Base-by-base conservation (phyloP, 139 green algal genomes). In the Haematococcus lacustris region DNA sequence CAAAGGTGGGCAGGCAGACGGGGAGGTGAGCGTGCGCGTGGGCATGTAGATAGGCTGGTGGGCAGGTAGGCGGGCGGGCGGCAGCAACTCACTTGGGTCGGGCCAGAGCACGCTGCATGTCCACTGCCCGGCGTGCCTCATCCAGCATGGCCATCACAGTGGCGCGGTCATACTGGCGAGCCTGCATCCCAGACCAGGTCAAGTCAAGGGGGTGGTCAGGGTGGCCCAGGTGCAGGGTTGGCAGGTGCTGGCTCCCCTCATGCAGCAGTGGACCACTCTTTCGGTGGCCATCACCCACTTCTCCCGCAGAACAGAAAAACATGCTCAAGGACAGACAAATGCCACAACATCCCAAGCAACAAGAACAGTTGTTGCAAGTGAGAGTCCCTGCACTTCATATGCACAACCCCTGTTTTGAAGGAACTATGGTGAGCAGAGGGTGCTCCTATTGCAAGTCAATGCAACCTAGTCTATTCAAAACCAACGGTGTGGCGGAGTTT, bases 11-110 rank as follows among this genome's bases (percentile, higher is more conserved):
- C n/a, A n/a, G n/a, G n/a, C n/a, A n/a, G n/a, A n/a, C n/a, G n/a
- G n/a, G n/a, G n/a, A n/a, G n/a, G n/a, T 57, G 47, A 57, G 47
- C 13, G 13, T 57, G 47, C 21, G 47, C 47, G 21, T 21, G 21
- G 47, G 13, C 47, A 57, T 21, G 13, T 21, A 28, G 13, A 57
- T 21, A 57, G 47, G 47, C 13, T 57, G 47, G 13, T 57, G 13
- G 13, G 13, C 47, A 57, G 47, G 13, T 57, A 13, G 13, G 47
- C 21, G 13, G 13, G 13, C 21, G 30, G 53, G 53, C 23, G 26
- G 23, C 26, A 64, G 53, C 53, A 64, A 64, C 53, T 23, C 53
- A 64, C 53, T 64, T 64, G 30, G 53, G 53, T 26, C 53, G 30
- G 13, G 9, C 13, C 53, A 64, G 9, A 26, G 17, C 26, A 26